Base-by-base conservation (phyloP, 225 moss, liverwort and hornwort genomes). In the Polytrichum formosum region DNA sequence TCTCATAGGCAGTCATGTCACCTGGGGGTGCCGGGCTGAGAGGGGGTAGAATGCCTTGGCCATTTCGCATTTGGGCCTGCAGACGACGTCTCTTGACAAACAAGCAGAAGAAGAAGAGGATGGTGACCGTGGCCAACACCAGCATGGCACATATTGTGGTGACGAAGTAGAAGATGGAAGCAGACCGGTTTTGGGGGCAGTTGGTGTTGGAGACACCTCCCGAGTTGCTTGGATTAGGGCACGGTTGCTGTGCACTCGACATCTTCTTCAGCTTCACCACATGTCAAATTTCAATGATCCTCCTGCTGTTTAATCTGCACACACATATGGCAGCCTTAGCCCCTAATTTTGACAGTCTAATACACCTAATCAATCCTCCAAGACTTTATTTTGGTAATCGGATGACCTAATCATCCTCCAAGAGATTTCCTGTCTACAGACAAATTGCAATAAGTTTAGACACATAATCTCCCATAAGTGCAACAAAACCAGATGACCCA, bases 141-240 rank as follows among this genome's bases (percentile, higher is more conserved):
- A 70, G 22, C 25, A 70, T 61, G 18, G 60, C 70, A 18, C 61
- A 28, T 37, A 70, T 25, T 61, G 70, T 70, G 59, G 70, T 70
- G 25, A 70, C 7, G 37, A 70, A 70, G 33, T 70, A 70, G 6
- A 70, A 70, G 6, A 70, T 20, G 21, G 70, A 37, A 13, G 61
- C 37, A 10, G 31, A 60, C 22, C 9, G 59, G 28, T 16, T 22
- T 5, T 20, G 18, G 21, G 22, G 18, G 23, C 70, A 70, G 5
- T 54, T 26, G 46, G 16, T 25, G 25, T 61, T 63, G 59, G 59
- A 21, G 21, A 7, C 59, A 16, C 46, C 46, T 20, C 20, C 58
- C 21, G 7, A 0, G n/a, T 1, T 22, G 0, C 20, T 3, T 0
- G 20, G 2, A 58, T 23, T 58, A 58, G 58, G 6, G 23, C 58